Conservation (phyloP, 2,329 filamentous ascomycete genomes). For the Lasiodiplodia citricola region DNA sequence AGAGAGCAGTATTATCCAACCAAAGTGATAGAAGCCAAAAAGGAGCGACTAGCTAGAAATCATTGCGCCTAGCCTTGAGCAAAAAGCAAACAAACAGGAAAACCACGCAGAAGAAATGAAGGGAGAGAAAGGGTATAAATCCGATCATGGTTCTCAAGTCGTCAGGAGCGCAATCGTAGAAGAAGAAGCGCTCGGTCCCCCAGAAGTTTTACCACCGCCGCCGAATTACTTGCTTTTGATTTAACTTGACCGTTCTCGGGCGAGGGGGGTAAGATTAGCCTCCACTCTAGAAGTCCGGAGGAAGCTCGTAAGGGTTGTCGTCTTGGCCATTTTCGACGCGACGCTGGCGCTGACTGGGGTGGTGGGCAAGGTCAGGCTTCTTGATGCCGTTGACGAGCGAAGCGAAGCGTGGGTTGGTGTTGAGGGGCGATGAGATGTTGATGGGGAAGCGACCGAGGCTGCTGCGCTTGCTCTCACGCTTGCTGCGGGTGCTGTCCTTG, state of each 20-base stretch:
- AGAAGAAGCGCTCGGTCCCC: neutral
- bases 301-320: conserved; percentile 26
- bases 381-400: conserved; percentile 49
- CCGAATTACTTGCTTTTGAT: neutral
- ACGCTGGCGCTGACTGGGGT: conserved; percentile 45
- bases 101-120: neutral
- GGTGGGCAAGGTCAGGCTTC: conserved; percentile 62
- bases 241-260: neutral
- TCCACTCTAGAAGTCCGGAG: conserved; percentile 12
- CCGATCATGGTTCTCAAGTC: conserved; percentile 8
- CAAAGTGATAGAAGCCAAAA: neutral
- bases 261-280: neutral
- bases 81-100: neutral
- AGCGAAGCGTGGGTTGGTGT: conserved; percentile 58
- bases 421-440: conserved; percentile 58
- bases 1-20: neutral
- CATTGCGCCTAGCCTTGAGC: neutral
- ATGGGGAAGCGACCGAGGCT: conserved; percentile 53
- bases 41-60: conserved; percentile 1
- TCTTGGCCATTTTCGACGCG: neutral
- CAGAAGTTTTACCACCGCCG: neutral
- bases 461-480: conserved; percentile 40
- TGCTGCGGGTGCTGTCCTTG: conserved; percentile 35
- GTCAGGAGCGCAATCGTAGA: neutral
- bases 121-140: conserved; percentile 8